Evolutionary conservation across 2,329 filamentous ascomycete species (phyloP), one percentile per base, ranked within the genome.

Genomic region (Phyllosticta citrichinensis): DNA sequence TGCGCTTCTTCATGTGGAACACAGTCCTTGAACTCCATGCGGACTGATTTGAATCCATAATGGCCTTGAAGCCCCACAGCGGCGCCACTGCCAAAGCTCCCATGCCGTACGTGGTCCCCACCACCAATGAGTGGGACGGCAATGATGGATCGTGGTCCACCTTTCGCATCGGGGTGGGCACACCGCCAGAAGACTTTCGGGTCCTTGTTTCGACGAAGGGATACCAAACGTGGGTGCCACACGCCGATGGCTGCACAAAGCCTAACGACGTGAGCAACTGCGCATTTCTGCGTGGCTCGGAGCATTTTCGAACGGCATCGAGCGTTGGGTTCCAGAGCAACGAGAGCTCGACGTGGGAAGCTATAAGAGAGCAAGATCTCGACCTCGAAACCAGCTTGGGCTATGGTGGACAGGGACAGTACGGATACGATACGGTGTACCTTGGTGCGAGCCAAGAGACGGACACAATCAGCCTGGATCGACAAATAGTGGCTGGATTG

Each of bases 81-180:
- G 40, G 58, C 2, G 24, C 51, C 8, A 25, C 19, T 19, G 19
- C 51, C 9, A 53, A 24, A 20, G 52, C 52, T 20, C 40, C 58
- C 8, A 8, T 27, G 25, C 53, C 58, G 5, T 60, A 60, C 24
- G 20, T 30, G 11, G 58, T 60, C 22, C 58, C 58, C 5, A 50
- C 10, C 14, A 60, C 58, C 17, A 54, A 54, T 27, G 61, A 68
- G 27, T 74, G 74, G 63, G 73, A 76, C 47, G 75, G 75, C 56
- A 70, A 74, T 59, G 74, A 77, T 66, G 75, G 75, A 1, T 65
- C 62, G 53, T 77, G 75, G 75, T 75, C 72, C 54, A 74, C 73
- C 2, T 77, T 77, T 64, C 66, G 68, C n/a, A 67, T 76, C 47
- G 70, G 67, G 54, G 71, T 76, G 1, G 75, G 75, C 3, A 72